Evolutionary conservation across 495 filamentous ascomycete genomes (phyloP).

Genomic region (Trichoderma virens): DNA sequence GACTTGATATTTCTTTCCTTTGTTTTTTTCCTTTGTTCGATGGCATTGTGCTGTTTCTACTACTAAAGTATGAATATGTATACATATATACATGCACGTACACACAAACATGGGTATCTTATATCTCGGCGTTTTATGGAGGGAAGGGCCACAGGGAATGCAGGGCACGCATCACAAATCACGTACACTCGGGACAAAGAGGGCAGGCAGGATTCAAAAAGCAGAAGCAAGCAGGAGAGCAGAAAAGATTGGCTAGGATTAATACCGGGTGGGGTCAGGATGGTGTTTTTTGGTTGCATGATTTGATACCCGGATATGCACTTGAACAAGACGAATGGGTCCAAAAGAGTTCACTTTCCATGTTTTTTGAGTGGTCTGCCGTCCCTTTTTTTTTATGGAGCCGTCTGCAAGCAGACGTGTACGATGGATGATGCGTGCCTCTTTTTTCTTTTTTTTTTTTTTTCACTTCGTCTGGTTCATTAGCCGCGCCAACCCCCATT

Average conservation of each 20-base stretch:
- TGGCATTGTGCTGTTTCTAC: constrained; percentile 5
- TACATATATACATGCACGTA: constrained; percentile 1
- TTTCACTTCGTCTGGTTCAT: constrained; percentile 4
- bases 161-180: constrained; percentile 2
- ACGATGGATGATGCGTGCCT: constrained; percentile 4
- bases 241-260: neutral
- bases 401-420: constrained; percentile 8
- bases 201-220: constrained; percentile 6
- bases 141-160: neutral
- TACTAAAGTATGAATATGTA: neutral
- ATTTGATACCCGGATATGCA: constrained; percentile 8
- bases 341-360: neutral
- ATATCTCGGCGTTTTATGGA: neutral
- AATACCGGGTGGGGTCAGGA: neutral
- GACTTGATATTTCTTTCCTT: constrained; percentile 15
- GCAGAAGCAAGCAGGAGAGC: neutral
- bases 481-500: neutral
- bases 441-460: constrained; percentile 2
- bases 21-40: constrained; percentile 16
- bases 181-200: neutral
- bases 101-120: neutral
- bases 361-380: neutral
- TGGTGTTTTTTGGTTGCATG: constrained; percentile 8
- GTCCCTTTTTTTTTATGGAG: neutral
- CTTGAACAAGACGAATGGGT: constrained; percentile 8